phyloP scores from a whole-genome alignment of 2,329 filamentous ascomycete genomes.

The Pseudogymnoascus sp. region DNA sequence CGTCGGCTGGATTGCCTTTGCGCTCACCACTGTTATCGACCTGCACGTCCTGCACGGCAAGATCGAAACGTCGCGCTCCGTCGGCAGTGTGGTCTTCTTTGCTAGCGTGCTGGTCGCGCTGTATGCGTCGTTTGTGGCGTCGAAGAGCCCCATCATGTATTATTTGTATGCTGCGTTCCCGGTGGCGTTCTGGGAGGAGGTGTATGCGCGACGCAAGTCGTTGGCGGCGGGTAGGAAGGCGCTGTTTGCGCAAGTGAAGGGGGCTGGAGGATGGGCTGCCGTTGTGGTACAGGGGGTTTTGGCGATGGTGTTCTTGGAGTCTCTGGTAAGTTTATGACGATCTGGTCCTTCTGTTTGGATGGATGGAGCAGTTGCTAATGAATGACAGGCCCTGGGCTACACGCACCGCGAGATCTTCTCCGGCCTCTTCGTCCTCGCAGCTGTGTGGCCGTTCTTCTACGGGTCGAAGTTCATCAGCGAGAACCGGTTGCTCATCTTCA shows the following conservation, averaged over 20 bases:
- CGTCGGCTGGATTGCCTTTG: constrained; percentile 90
- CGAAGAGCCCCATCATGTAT: constrained; percentile 73
- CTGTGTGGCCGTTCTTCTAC: constrained; percentile 69
- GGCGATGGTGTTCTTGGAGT: constrained; percentile 70
- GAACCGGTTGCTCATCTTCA: constrained; percentile 54
- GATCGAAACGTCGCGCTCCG: constrained; percentile 54
- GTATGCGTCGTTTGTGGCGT: constrained; percentile 71
- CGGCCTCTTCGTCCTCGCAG: constrained; percentile 64
- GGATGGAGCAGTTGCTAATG: constrained; percentile 13
- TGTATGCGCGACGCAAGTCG: constrained; percentile 68
- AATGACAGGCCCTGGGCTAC: constrained; percentile 71
- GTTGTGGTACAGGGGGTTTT: constrained; percentile 55
- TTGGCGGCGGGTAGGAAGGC: constrained; percentile 56
- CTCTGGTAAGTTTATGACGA: constrained; percentile 48
- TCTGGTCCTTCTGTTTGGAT: neutral
- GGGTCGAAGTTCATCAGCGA: constrained; percentile 62
- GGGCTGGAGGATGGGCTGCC: constrained; percentile 46
- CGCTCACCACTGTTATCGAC: constrained; percentile 80
- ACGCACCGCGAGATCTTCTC: constrained; percentile 86
- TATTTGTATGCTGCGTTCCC: constrained; percentile 91
- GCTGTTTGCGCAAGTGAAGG: constrained; percentile 61
- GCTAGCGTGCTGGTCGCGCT: constrained; percentile 66
- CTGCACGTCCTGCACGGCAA: constrained; percentile 73
- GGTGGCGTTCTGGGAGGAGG: constrained; percentile 92
- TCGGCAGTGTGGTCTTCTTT: constrained; percentile 55